phyloP scores from a whole-genome alignment of 1,284 basidiomycete genomes.

The Puccinia coronata region DNA sequence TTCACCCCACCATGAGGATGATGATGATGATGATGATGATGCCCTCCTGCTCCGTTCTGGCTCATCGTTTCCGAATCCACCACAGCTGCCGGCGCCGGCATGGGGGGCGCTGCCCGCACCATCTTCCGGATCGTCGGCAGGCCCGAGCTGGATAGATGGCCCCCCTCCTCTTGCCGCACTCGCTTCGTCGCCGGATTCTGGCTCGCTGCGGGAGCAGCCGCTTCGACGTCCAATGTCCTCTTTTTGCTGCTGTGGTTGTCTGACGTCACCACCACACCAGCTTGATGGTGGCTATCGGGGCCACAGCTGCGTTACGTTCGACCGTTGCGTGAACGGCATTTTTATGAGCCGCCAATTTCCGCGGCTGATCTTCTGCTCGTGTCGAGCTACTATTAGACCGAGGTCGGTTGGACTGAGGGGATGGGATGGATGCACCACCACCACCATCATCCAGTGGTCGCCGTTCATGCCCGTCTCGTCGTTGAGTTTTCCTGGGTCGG shows the following conservation, averaged over 20 bases:
- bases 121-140: slow-evolving; percentile 39
- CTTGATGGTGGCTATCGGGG: neutral
- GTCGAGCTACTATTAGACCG: neutral
- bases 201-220: no score
- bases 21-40: no score
- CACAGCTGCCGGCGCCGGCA: no score
- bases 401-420: neutral
- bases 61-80: no score
- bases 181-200: neutral
- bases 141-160: neutral
- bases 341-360: slow-evolving; percentile 16
- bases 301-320: slow-evolving; percentile 1
- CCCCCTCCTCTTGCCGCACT: neutral
- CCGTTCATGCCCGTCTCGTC: slow-evolving; percentile 16
- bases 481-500: slow-evolving; percentile 21
- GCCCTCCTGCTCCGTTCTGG: no score
- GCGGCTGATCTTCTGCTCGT: neutral
- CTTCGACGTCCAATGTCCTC: neutral
- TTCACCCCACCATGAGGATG: slow-evolving; percentile 9
- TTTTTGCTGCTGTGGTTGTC: no score
- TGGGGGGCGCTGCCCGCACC: neutral
- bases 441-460: neutral
- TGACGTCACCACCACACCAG: no score
- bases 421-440: no score
- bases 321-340: neutral